phyloP scores from a whole-genome alignment of 1,284 basidiomycete genomes.

The Entoloma clypeatum region DNA sequence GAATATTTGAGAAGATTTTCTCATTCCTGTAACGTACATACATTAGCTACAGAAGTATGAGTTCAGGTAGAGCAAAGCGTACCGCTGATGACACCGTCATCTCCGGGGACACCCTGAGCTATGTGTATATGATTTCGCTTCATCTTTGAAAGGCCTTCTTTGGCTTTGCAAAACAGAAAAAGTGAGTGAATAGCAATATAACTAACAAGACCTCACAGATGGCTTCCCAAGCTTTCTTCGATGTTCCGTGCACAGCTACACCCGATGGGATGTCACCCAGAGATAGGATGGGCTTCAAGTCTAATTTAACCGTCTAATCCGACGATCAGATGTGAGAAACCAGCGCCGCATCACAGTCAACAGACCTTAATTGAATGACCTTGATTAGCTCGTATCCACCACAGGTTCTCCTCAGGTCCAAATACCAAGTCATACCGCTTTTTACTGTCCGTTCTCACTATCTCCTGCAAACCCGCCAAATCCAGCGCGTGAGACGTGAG shows the following conservation, averaged over 20 bases:
- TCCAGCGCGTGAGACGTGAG: slow-evolving; percentile 41
- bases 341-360: slow-evolving; percentile 1
- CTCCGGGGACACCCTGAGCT: slow-evolving; percentile 68
- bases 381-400: slow-evolving; percentile 93
- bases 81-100: slow-evolving; percentile 73
- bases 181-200: not conserved
- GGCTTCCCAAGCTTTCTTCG: slow-evolving; percentile 58
- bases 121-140: slow-evolving; percentile 85
- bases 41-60: not conserved
- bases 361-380: slow-evolving; percentile 83
- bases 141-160: slow-evolving; percentile 81
- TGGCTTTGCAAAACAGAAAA: slow-evolving; percentile 36
- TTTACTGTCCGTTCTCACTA: slow-evolving; percentile 77
- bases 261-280: slow-evolving; percentile 57
- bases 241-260: slow-evolving; percentile 80
- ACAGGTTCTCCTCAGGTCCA: slow-evolving; percentile 44
- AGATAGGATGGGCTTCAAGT: slow-evolving; percentile 60
- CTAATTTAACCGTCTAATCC: slow-evolving; percentile 58
- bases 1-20: slow-evolving; percentile 64
- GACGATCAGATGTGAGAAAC: not conserved
- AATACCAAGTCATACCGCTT: slow-evolving; percentile 69
- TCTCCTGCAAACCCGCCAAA: slow-evolving; percentile 56
- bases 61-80: slow-evolving; percentile 18
- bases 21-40: slow-evolving; percentile 58
- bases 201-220: slow-evolving; percentile 51